Base-by-base conservation (phyloP, 352 stramenopile genomes). In the Phytophthora cactorum region DNA sequence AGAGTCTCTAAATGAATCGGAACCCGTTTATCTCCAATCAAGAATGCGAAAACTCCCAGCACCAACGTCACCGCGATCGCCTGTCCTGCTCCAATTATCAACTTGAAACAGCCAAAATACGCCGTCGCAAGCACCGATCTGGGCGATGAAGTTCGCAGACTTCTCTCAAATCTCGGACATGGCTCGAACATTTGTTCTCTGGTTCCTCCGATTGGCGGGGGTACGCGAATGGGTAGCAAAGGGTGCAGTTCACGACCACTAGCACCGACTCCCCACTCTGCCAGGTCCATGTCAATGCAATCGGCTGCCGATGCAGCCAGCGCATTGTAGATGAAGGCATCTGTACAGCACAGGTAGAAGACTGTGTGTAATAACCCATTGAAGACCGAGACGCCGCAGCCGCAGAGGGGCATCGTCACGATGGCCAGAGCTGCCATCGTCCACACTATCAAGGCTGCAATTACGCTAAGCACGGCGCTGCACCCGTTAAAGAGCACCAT, bases 101-200 rank as follows among this genome's bases (percentile, higher is more conserved):
- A 12, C 52, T 87, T 87, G 44, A 84, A 66, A 6, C 67, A 77
- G 28, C 74, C 78, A 57, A 89, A 86, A 68, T 88, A 90, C 27
- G 84, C 59, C 1, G 59, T 52, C 2, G 77, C 72, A 28, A 89
- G 68, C 27, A 86, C 59, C 3, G 77, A 64, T 25, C 75, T 78
- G 3, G 79, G 70, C 7, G 80, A 84, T 25, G 64, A 43, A 4
- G 45, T 52, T 7, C 64, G 66, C n/a, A 87, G 60, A n/a, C 68
- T 68, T 17, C 58, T 60, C 43, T 84, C 76, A n/a, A 84, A 84
- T 41, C 68, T 67, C 10, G 68, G 72, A 34, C 58, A 73, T 4
- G 74, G 65, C n/a, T 71, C 53, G 32, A 77, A 57, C 28, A 67
- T 51, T 45, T 46, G 36, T 5, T 27, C 54, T 14, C 27, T 10